Conservation (phyloP, 306 rosid genomes). For the Trifolium pratense region DNA sequence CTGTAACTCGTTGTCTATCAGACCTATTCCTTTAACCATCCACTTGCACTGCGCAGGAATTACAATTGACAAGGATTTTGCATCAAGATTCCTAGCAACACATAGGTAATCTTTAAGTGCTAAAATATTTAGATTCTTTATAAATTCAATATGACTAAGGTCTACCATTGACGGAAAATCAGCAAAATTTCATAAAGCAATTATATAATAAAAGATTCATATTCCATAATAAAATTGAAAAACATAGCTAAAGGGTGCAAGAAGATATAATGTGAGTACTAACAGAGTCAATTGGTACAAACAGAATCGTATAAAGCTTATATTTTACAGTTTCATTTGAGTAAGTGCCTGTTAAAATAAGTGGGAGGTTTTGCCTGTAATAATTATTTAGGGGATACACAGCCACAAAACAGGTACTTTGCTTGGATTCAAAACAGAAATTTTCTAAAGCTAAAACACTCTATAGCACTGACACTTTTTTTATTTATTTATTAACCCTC, state of each 20-base stretch:
- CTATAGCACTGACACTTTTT: too few relatives aligned
- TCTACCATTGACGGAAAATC: neutral
- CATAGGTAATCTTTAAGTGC: neutral
- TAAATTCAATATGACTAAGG: neutral
- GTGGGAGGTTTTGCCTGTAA: too few relatives aligned
- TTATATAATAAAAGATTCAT: neutral
- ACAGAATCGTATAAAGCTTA: neutral
- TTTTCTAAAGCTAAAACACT: too few relatives aligned
- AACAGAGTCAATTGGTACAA: neutral
- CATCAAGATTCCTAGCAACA: neutral
- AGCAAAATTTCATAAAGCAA: neutral
- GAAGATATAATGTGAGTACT: neutral
- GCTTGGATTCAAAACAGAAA: too few relatives aligned
- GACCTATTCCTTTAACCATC: neutral
- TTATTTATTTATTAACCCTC: too few relatives aligned
- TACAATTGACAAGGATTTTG: neutral
- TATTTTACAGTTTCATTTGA: too few relatives aligned
- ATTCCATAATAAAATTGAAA: too few relatives aligned
- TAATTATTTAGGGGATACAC: too few relatives aligned
- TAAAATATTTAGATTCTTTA: too few relatives aligned
- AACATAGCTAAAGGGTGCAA: neutral
- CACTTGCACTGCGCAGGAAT: neutral
- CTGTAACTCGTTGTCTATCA: neutral
- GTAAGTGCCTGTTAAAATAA: too few relatives aligned
- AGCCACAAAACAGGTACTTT: too few relatives aligned